These are phyloP conservation scores for Boletellus ananas DNA, from an alignment of 768 basidiomycete species.

Conservation along the genomic window DNA sequence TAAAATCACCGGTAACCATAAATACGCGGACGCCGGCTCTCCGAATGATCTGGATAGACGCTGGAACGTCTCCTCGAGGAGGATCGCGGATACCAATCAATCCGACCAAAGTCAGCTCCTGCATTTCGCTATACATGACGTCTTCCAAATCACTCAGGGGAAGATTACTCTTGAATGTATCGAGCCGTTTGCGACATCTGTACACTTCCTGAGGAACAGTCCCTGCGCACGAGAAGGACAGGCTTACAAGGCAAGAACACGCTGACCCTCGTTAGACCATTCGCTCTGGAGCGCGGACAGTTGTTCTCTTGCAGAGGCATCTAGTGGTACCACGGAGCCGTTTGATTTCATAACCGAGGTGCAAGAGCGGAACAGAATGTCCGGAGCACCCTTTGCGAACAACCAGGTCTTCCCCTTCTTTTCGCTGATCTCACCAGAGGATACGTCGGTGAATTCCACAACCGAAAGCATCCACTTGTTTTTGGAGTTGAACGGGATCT, in stretches of 20 bases:
- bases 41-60: conserved; percentile 44
- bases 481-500: conserved; percentile 46
- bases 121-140: conserved; percentile 36
- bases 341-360: conserved; percentile 30
- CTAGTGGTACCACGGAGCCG: conserved; percentile 34
- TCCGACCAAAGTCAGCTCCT: conserved; percentile 45
- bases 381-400: conserved; percentile 58
- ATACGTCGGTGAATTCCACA: conserved; percentile 21
- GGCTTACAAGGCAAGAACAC: conserved; percentile 46
- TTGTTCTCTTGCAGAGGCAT: conserved; percentile 15
- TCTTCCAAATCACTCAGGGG: conserved; percentile 32
- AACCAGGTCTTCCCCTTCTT: conserved; percentile 28
- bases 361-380: conserved; percentile 45
- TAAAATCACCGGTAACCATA: conserved; percentile 58
- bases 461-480: conserved; percentile 60
- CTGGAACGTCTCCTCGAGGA: conserved; percentile 47
- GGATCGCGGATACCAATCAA: conserved; percentile 55
- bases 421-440: conserved; percentile 7
- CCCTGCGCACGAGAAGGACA: background rate
- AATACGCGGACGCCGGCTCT: conserved; percentile 51
- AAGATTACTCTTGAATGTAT: conserved; percentile 24
- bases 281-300: conserved; percentile 32
- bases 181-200: conserved; percentile 31
- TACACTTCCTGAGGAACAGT: background rate
- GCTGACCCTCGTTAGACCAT: conserved; percentile 49